Percentiles rank a stretch among this genome's conserved stretches.
Evolutionary conservation across 78 protist genomes (phyloP).

Genomic region (Guillardia theta): DNA sequence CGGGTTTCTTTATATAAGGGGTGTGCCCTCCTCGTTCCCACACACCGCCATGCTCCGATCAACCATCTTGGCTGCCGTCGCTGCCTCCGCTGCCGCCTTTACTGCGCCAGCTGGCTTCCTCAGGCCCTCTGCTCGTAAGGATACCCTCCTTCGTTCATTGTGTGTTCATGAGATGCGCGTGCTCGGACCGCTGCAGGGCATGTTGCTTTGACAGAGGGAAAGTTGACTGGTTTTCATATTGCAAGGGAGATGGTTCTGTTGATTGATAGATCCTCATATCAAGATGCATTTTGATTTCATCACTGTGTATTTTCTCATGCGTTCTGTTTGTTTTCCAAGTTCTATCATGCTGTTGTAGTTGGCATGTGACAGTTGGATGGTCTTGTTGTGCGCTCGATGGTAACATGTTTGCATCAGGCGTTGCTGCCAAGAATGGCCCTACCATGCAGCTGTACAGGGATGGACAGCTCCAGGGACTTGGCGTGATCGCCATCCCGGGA

Average conservation of each 20-base stretch:
- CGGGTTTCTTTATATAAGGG: too few relatives aligned
- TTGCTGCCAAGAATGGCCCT: not conserved
- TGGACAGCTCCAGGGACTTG: not conserved
- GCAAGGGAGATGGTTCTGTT: not conserved
- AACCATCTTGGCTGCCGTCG: not conserved
- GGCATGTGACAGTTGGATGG: too few relatives aligned
- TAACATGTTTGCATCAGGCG: not conserved
- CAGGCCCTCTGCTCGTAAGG: not conserved
- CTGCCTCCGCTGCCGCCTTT: not conserved
- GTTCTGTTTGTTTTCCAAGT: not conserved
- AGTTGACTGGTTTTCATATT: not conserved
- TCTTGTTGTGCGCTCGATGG: too few relatives aligned
- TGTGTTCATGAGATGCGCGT: not conserved
- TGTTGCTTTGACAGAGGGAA: not conserved
- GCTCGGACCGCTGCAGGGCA: not conserved
- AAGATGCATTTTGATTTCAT: not conserved
- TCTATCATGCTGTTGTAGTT: too few relatives aligned
- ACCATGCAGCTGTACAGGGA: slow-evolving; percentile 7
- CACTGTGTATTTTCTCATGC: not conserved
- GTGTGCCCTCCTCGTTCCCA: too few relatives aligned
- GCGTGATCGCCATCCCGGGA: not conserved
- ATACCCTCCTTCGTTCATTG: not conserved
- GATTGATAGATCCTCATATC: not conserved
- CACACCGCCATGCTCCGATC: not conserved
- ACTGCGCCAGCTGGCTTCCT: not conserved